Percentiles rank a stretch among this genome's conserved stretches.
phyloP scores from a whole-genome alignment of 352 stramenopile genomes.

The Lagenidium sp. region DNA sequence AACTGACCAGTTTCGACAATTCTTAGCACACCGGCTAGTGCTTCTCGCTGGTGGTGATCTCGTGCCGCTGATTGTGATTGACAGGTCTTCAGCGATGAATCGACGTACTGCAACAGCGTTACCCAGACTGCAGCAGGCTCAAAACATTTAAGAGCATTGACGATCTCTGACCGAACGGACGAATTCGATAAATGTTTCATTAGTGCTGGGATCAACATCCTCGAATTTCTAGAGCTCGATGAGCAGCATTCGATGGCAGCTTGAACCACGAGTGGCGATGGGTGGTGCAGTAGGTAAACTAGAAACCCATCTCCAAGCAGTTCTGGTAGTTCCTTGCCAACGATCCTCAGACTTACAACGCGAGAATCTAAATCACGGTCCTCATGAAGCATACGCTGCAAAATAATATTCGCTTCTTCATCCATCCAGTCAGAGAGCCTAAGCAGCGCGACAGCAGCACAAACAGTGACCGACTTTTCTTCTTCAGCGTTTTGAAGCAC shows the following conservation, averaged over 20 bases:
- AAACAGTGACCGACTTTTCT: constrained; percentile 65
- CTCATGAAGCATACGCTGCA: constrained; percentile 75
- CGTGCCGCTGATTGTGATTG: constrained; percentile 5
- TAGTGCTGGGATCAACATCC: constrained; percentile 77
- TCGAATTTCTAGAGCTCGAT: constrained; percentile 60
- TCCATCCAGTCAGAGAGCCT: constrained; percentile 81
- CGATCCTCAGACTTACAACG: constrained; percentile 74
- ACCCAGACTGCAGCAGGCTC: constrained; percentile 53
- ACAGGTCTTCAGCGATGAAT: constrained; percentile 17
- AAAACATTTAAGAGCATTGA: constrained; percentile 63
- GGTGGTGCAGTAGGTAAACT: constrained; percentile 77
- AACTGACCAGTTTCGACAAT: constrained; percentile 48
- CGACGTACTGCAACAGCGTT: constrained; percentile 58
- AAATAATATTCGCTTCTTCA: constrained; percentile 69
- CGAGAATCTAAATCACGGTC: constrained; percentile 59
- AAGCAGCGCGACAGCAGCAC: constrained; percentile 62
- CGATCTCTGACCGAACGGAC: constrained; percentile 48
- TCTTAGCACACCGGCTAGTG: constrained; percentile 52
- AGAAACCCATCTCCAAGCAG: constrained; percentile 75
- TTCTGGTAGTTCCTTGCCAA: constrained; percentile 74
- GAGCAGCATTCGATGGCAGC: constrained; percentile 76
- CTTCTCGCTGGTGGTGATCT: constrained; percentile 30
- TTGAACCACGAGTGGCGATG: constrained; percentile 59
- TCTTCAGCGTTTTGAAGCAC: constrained; percentile 40
- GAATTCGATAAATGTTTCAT: constrained; percentile 74